Base-by-base conservation (phyloP, 2,329 filamentous ascomycete species). In the Colletotrichum karsti region DNA sequence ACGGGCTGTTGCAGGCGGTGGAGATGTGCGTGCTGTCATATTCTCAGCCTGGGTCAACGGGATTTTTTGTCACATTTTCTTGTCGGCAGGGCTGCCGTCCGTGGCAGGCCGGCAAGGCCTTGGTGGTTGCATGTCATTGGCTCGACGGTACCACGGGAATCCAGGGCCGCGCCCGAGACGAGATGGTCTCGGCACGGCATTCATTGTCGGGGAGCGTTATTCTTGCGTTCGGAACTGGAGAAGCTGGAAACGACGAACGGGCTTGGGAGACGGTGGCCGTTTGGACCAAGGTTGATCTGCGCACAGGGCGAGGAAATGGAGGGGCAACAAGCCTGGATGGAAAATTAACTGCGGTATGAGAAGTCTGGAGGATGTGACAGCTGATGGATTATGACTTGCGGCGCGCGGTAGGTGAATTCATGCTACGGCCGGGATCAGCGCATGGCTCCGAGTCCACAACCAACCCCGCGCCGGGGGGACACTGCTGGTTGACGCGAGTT, bases 21-120 rank as follows among this genome's bases (percentile, higher is more conserved):
- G 55, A 28, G 28, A 60, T 44, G 55, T 35, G 46, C 37, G 46
- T 20, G 42, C 24, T 65, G 46, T 65, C 44, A 65, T 46, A 51
- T 65, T 65, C 46, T 39, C 54, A 42, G 8, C 18, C 33, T 35
- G 20, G 26, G 24, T 42, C 26, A 10, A 26, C 51, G 33, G 48
- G n/a, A 26, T 46, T 28, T 51, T 48, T 35, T 51, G 35, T 53
- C 55, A 65, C 35, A n/a, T 15, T 44, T 46, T 53, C 18, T 33
- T 42, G 18, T 26, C 51, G 46, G n/a, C 55, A 51, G 35, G 55
- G 18, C 30, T 50, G 41, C 22, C 13, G 28, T 41, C 41, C 5
- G 51, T 57, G 41, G 41, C 55, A 53, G 35, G 44, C n/a, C 30
- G 20, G 22, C 30, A 55, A 39, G 30, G 18, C 22, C 24, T 37